These are phyloP conservation scores for Wickerhamomyces bovis DNA, from an alignment of 805 yeast species.

Conservation along the genomic window DNA sequence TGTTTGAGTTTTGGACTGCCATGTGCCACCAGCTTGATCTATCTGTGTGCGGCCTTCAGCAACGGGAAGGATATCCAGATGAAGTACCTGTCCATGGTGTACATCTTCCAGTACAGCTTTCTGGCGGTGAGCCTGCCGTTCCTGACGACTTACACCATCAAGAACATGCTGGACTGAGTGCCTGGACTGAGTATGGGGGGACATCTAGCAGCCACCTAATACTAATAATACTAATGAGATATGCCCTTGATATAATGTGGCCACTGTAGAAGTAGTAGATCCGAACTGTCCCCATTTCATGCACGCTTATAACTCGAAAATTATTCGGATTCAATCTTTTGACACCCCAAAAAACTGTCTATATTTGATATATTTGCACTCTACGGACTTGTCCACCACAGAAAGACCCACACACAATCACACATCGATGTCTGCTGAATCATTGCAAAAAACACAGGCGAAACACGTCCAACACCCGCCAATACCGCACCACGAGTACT, in stretches of 20 bases:
- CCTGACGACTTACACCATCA: constrained; percentile 14
- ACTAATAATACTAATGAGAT: not conserved
- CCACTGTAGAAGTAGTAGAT: too few species aligned
- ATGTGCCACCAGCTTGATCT: constrained; percentile 82
- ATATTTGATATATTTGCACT: too few species aligned
- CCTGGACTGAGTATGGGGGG: too few species aligned
- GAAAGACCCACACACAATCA: too few species aligned
- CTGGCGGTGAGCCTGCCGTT: constrained; percentile 22
- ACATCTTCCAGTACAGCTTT: constrained; percentile 20
- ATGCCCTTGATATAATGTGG: too few species aligned
- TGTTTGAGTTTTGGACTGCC: constrained; percentile 78
- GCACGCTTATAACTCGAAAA: too few species aligned
- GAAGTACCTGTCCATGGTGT: constrained; percentile 21
- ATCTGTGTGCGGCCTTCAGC: constrained; percentile 77
- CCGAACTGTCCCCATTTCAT: too few species aligned
- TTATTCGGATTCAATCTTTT: too few species aligned
- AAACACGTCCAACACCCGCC: not conserved
- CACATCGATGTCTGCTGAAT: not conserved
- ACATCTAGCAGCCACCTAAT: too few species aligned
- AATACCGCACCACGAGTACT: not conserved
- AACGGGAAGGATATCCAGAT: constrained; percentile 14
- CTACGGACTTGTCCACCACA: too few species aligned
- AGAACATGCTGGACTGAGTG: constrained; percentile 3
- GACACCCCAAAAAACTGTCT: too few species aligned
- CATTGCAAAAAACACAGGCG: not conserved